Base-by-base conservation (phyloP, 495 filamentous ascomycete genomes). In the Podospora anserina region DNA sequence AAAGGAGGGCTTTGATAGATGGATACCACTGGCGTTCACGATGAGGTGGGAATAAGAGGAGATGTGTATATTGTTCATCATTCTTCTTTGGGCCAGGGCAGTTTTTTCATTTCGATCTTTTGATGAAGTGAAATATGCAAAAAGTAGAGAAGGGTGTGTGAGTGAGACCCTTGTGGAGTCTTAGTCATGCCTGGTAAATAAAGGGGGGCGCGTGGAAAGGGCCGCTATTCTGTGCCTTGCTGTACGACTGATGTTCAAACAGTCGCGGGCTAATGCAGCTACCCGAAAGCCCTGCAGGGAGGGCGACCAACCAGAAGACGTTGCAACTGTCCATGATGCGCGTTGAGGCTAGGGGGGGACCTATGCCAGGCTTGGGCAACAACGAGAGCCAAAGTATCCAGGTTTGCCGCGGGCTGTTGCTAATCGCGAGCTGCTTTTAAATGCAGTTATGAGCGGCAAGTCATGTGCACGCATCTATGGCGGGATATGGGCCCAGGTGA, bases 191-290 rank as follows among this genome's bases (percentile, higher is more conserved):
- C 13, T 49, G 39, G 39, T 11, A 64, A 69, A 63, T 57, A 62
- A 63, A 20, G 39, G 13, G 39, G 19, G 53, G 30, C 20, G 30
- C 4, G 11, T 44, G 23, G 39, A 69, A 55, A 55, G 23, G 53
- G 28, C 65, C 65, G 57, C 49, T 61, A 57, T 69, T 61, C 66
- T 71, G 64, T 57, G 63, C 65, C 68, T 70, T 54, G 58, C 71
- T 65, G 68, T 70, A 74, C 69, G 68, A 76, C 68, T 75, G 78
- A 79, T 68, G 79, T 80, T 79, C 81, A 82, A 82, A 82, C 81
- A 82, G 79, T 69, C 75, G 72, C 68, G 66, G 66, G 67, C 81
- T 79, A 81, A 79, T 82, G 80, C 78, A 75, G 70, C 66, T 73
- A 75, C 65, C 81, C 79, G 77, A 15, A 49, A 65, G 70, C 63